Evolutionary conservation across 2,329 filamentous ascomycete genomes (phyloP).

Genomic region (Neobulgaria alba): DNA sequence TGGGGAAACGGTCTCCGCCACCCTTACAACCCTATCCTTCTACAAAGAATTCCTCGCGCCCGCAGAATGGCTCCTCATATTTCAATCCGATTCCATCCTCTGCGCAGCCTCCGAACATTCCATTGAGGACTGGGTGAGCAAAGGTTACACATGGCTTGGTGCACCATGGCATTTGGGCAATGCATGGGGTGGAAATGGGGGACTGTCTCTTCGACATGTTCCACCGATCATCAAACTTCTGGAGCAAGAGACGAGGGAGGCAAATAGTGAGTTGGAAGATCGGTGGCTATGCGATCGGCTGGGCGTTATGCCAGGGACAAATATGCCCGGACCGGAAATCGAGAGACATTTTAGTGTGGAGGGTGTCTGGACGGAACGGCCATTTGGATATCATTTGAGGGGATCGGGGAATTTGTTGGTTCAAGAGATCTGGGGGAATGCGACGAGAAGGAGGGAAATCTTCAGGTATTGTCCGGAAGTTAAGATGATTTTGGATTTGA

Average conservation of each 20-base stretch:
- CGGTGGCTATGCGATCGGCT: slow-evolving; percentile 35
- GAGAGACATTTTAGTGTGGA: slow-evolving; percentile 37
- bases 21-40: slow-evolving; percentile 42
- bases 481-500: slow-evolving; percentile 46
- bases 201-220: slow-evolving; percentile 22
- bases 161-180: slow-evolving; percentile 22
- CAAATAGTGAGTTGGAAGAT: slow-evolving; percentile 41
- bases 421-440: slow-evolving; percentile 36
- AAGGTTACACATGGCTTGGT: slow-evolving; percentile 38
- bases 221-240: slow-evolving; percentile 19
- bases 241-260: slow-evolving; percentile 32
- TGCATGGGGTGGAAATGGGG: slow-evolving; percentile 25
- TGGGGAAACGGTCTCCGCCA: slow-evolving; percentile 39
- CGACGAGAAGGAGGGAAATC: slow-evolving; percentile 36
- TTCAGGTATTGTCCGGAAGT: slow-evolving; percentile 48
- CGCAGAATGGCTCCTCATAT: slow-evolving; percentile 46
- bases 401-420: slow-evolving; percentile 26
- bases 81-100: slow-evolving; percentile 45
- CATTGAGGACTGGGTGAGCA: slow-evolving; percentile 41
- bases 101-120: slow-evolving; percentile 42
- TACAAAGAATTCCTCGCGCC: slow-evolving; percentile 43
- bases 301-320: slow-evolving; percentile 14
- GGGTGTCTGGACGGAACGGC: slow-evolving; percentile 36
- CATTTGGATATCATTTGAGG: slow-evolving; percentile 47
- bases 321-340: slow-evolving; percentile 23